Conservation (phyloP, 1,284 basidiomycete species). For the Meira nashicola region DNA sequence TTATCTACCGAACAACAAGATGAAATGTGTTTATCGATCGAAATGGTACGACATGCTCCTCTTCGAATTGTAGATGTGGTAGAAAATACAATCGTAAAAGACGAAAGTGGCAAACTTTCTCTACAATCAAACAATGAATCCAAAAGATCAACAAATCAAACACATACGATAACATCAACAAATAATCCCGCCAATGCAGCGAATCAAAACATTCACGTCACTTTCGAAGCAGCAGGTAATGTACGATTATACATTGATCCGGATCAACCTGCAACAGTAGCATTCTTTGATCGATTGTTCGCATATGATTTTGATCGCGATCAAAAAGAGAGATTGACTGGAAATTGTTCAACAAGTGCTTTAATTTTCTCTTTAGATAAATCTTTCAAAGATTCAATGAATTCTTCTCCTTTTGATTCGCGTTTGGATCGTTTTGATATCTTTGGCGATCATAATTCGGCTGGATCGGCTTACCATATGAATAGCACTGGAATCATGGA, state of each 20-base stretch:
- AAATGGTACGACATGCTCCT: constrained; percentile 47
- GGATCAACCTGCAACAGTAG: constrained; percentile 22
- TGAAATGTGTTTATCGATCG: constrained; percentile 44
- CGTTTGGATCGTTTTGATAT: neutral
- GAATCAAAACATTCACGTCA: neutral
- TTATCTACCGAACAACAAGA: constrained; percentile 21
- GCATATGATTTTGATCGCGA: constrained; percentile 23
- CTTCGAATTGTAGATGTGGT: constrained; percentile 22
- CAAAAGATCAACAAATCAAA: too few species aligned
- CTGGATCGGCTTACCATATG: neutral
- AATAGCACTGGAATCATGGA: neutral
- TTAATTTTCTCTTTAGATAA: neutral
- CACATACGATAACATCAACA: too few species aligned
- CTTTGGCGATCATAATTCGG: neutral
- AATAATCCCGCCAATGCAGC: neutral
- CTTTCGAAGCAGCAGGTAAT: neutral
- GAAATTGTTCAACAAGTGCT: neutral
- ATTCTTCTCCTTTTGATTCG: neutral
- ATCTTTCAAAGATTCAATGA: neutral
- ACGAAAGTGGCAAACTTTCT: neutral
- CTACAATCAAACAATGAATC: too few species aligned
- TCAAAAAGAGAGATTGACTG: too few species aligned
- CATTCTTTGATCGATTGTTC: constrained; percentile 41
- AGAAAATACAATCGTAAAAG: neutral
- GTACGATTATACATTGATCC: constrained; percentile 36